Base-by-base conservation (phyloP, 148 eudicot species). In the Silene conica region DNA sequence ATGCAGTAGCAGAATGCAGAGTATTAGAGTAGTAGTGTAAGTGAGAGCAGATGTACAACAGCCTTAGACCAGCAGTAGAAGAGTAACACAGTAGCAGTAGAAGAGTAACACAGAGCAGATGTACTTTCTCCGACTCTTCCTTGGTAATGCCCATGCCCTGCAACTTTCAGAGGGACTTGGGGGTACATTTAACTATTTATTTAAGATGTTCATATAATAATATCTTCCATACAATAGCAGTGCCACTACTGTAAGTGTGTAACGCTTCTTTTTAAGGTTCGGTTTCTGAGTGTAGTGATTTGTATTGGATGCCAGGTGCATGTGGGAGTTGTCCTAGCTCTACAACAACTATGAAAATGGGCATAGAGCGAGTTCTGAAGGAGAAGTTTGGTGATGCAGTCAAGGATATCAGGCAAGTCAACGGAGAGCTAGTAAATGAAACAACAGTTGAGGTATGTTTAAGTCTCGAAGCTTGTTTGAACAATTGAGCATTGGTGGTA, bases 261-360 rank as follows among this genome's bases (percentile, higher is more conserved):
- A 18, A 41, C 22, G 13, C 0, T 43, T 25, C 6, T 9, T 19
- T n/a, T n/a, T n/a, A n/a, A n/a, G 26, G 41, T 45, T 43, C 10
- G 73, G 5, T 19, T 26, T 20, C 16, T 34, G 50, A 56, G 46
- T 46, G 38, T 5, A 46, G n/a, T 63, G 25, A 38, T 71, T 59
- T 19, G 52, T 46, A 16, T 4, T 66, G 61, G 63, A 75, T 67
- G 66, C 67, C 86, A 90, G 98, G 97, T 74, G 98, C 98, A 54
- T 94, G 98, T 83, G 98, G 78, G 71, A 88, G 88, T 75, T 94
- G 98, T 67, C 96, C 98, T 71, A 91, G 98, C 83, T 94, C 98
- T 69, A 91, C 89, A 6, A 94, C 97, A 23, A 94, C 98, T 58
- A 91, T 94, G 97, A 89, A 83, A 73, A 88, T 94, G 97, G 98